A percentile compares a stretch with the other conserved stretches of the same genome.
Conservation (phyloP, 192 early-diverging fungal genomes). For the Coemansia furcata region DNA sequence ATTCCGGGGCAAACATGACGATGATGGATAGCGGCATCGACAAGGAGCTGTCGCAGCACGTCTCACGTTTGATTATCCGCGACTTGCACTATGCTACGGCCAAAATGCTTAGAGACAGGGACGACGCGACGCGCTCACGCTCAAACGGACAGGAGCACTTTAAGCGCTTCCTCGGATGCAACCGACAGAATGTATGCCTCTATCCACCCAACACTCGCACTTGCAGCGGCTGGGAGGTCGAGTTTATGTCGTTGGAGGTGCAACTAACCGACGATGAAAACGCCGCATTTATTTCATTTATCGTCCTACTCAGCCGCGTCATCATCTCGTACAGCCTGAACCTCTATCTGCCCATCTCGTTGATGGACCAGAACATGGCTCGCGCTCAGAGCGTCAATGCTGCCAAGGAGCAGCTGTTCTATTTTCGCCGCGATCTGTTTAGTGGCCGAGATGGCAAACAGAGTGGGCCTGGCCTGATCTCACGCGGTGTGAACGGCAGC, state of each 20-base stretch:
- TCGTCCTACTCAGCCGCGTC: conserved; percentile 88
- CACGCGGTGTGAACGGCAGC: conserved; percentile 17
- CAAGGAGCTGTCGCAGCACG: conserved; percentile 82
- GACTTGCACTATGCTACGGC: conserved; percentile 91
- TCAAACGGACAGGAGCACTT: conserved; percentile 86
- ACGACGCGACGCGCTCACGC: conserved; percentile 32
- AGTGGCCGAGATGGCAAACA: conserved; percentile 44
- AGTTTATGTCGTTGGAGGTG: conserved; percentile 94
- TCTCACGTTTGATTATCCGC: conserved; percentile 92
- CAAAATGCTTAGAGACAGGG: conserved; percentile 63
- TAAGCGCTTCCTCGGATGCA: conserved; percentile 96
- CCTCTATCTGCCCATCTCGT: conserved; percentile 93
- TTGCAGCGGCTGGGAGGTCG: conserved; percentile 95
- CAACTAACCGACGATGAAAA: conserved; percentile 97
- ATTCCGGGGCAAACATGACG: conserved; percentile 71
- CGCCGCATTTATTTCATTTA: conserved; percentile 91
- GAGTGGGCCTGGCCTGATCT: conserved; percentile 32
- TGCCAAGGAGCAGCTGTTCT: conserved; percentile 74
- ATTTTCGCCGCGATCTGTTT: conserved; percentile 85
- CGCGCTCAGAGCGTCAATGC: conserved; percentile 81
- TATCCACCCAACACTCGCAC: conserved; percentile 89
- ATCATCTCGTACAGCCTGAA: conserved; percentile 85
- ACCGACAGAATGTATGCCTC: conserved; percentile 98
- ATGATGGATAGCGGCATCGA: conserved; percentile 80
- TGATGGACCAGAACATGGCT: conserved; percentile 93